phyloP scores from a whole-genome alignment of 495 filamentous ascomycete species.

The Penicillium roqueforti region DNA sequence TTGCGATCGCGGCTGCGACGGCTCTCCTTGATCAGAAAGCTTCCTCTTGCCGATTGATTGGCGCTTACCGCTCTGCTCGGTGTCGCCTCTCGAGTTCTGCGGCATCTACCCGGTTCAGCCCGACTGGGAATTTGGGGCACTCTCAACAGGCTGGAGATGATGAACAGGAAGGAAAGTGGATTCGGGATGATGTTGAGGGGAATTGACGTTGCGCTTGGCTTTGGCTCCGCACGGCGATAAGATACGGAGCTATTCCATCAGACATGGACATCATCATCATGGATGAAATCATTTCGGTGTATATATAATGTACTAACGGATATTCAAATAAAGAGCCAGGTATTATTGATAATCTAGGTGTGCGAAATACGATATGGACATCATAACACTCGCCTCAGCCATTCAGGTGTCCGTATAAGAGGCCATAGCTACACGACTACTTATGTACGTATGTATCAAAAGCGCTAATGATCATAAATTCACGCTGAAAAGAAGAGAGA shows the following conservation, averaged over 20 bases:
- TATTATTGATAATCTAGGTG: too few species aligned
- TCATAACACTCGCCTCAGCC: too few species aligned
- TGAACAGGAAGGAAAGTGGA: conserved; percentile 13
- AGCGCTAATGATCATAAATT: too few species aligned
- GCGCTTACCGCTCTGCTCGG: conserved; percentile 48
- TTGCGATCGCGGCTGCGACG: conserved; percentile 40
- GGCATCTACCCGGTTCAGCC: conserved; percentile 48
- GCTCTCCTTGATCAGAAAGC: conserved; percentile 39
- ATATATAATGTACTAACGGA: too few species aligned
- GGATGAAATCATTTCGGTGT: too few species aligned
- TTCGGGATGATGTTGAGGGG: conserved; percentile 20
- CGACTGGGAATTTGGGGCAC: conserved; percentile 14
- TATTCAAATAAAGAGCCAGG: too few species aligned
- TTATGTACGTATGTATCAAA: too few species aligned
- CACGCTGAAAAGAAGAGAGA: too few species aligned
- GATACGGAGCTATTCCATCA: conserved; percentile 25
- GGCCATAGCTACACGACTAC: too few species aligned
- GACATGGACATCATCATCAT: too few species aligned
- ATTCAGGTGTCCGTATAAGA: too few species aligned
- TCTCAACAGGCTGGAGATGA: conserved; percentile 1
- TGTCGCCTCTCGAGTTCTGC: conserved; percentile 39
- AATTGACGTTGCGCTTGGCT: conserved; percentile 21
- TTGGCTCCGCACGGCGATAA: conserved; percentile 30
- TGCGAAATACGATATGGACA: too few species aligned
- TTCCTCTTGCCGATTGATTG: conserved; percentile 47